Evolutionary conservation across 106 monocot species (phyloP), one percentile per base, ranked within the genome.

Genomic region (Dioscorea alata): DNA sequence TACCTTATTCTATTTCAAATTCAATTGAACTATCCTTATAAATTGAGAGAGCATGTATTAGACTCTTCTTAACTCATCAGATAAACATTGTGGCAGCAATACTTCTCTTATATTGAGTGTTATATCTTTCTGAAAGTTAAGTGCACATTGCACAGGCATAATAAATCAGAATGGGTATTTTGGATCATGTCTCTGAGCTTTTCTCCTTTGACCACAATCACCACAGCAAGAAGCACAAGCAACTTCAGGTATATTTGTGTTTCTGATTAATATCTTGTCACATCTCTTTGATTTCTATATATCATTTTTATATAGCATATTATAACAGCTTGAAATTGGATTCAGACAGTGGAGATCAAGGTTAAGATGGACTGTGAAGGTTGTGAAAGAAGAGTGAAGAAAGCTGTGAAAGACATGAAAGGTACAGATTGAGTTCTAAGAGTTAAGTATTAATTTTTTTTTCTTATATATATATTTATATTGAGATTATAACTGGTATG

Each of bases 341-440:
- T 58, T 20, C 66, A 66, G 66, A 66, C 66, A 0, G 66, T 66
- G 6, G 66, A 66, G 66, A 66, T 66, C 23, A 66, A 66, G 15
- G 23, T 66, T 2, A 49, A 23, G n/a, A 66, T 66, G 66, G 66
- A 66, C 66, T 66, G 66, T 24, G 66, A 66, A 66, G 66, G 66
- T 23, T 66, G 66, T 50, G 66, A 66, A 22, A 66, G 66, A 23
- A 66, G 50, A 51, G 66, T 66, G 21, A 66, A 15, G 49, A 66
- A 50, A 50, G 5, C 66, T 2, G 50, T 66, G 8, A 10, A 50
- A 50, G 66, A 50, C 49, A 66, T 66, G 66, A 66, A 50, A 51
- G 66, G 65, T 65, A 65, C 10, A 48, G 16, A 5, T 17, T 13
- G 17, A 13, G 14, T 51, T 51, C 51, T 51, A 12, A 4, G 4